A percentile compares a stretch with the other conserved stretches of the same genome.
These are phyloP conservation scores for Symbiodinium pilosum DNA, from an alignment of 73 alveolate genomes.

Conservation along the genomic window DNA sequence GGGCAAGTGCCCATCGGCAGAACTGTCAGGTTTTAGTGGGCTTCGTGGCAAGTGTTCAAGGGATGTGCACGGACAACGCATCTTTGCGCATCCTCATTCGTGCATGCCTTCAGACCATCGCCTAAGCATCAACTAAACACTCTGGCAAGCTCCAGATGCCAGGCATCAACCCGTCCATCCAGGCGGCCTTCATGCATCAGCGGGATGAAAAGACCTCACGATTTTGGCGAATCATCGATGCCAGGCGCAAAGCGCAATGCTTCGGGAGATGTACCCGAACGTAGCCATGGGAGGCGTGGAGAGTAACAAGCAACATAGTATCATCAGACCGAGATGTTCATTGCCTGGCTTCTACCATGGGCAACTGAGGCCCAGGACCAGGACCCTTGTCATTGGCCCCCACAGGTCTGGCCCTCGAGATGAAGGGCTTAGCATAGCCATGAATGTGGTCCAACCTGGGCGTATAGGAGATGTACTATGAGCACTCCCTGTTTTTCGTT, in stretches of 20 bases:
- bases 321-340: too few species aligned
- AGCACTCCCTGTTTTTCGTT: too few species aligned
- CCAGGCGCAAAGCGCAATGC: conserved; percentile 71
- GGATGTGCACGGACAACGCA: background rate
- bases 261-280: conserved; percentile 80
- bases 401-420: background rate
- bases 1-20: conserved; percentile 72
- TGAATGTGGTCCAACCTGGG: too few species aligned
- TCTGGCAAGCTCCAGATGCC: background rate
- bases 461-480: too few species aligned
- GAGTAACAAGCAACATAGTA: background rate
- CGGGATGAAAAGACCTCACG: background rate
- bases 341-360: background rate
- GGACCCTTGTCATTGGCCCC: conserved; percentile 2
- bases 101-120: too few species aligned
- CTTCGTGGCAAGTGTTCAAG: background rate
- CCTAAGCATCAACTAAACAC: too few species aligned
- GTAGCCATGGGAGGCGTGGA: conserved; percentile 81
- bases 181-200: background rate
- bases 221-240: background rate
- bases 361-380: background rate
- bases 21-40: background rate
- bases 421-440: background rate
- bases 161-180: conserved; percentile 86
- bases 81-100: too few species aligned